phyloP scores from a whole-genome alignment of 2,329 filamentous ascomycete species.

The Tolypocladium capitatum region DNA sequence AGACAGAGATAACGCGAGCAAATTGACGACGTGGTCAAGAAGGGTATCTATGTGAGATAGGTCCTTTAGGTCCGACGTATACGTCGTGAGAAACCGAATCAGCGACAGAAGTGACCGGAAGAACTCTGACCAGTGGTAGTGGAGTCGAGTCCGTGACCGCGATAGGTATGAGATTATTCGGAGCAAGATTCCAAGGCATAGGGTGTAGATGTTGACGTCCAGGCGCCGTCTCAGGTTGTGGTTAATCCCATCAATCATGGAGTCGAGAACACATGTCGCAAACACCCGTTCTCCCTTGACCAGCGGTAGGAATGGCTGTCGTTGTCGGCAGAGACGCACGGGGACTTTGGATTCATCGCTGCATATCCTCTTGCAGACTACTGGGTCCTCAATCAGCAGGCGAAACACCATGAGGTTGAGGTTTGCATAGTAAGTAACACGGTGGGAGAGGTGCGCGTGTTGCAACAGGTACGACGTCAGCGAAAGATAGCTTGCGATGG shows the following conservation, averaged over 20 bases:
- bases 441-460: constrained; percentile 72
- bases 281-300: constrained; percentile 60
- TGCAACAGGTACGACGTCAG: constrained; percentile 86
- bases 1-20: constrained; percentile 73
- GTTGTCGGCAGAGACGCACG: constrained; percentile 78
- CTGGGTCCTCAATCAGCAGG: constrained; percentile 73
- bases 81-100: constrained; percentile 80
- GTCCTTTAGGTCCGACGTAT: constrained; percentile 61
- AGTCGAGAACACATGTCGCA: constrained; percentile 66
- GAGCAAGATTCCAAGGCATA: constrained; percentile 69
- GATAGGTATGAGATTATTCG: constrained; percentile 76
- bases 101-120: constrained; percentile 83
- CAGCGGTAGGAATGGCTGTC: constrained; percentile 70
- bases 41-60: constrained; percentile 59
- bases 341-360: constrained; percentile 59
- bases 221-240: constrained; percentile 82
- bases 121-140: constrained; percentile 90
- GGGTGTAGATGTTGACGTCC: constrained; percentile 72
- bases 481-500: constrained; percentile 73
- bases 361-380: constrained; percentile 72
- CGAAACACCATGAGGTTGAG: constrained; percentile 76
- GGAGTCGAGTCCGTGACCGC: constrained; percentile 64
- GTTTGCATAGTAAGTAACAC: constrained; percentile 72
- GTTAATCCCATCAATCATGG: constrained; percentile 80
- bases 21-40: constrained; percentile 64